Percentiles rank a stretch among this genome's conserved stretches.
phyloP scores from a whole-genome alignment of 345 rosid species.

The Eucalyptus globulus region DNA sequence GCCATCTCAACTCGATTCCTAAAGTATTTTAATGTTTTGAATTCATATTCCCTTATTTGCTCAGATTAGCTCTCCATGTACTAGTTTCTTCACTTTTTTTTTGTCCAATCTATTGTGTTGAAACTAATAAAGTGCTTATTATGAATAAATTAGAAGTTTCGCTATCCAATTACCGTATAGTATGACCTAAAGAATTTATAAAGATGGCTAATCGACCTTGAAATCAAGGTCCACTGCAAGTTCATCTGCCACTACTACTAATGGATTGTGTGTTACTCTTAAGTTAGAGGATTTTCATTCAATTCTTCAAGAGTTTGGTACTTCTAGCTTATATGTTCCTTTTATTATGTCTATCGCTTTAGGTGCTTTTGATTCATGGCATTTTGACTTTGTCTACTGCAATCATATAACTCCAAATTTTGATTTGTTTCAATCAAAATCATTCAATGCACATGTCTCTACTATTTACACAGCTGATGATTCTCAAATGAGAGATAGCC shows the following conservation, averaged over 20 bases:
- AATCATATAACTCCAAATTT: neutral
- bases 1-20: neutral
- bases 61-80: neutral
- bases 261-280: no score
- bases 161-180: neutral
- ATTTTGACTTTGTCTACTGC: neutral
- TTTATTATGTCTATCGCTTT: neutral
- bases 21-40: neutral
- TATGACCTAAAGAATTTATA: neutral
- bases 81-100: neutral
- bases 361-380: neutral
- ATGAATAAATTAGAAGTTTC: no score
- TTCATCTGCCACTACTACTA: no score
- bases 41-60: neutral
- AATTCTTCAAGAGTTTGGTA: no score
- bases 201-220: neutral
- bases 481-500: neutral
- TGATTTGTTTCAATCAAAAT: neutral
- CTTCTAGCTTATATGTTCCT: neutral
- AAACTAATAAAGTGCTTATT: neutral
- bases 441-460: neutral
- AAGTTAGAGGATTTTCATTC: neutral
- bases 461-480: neutral
- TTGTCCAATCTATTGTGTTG: neutral
- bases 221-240: neutral